Conservation (phyloP, 169 alveolate genomes). For the Eimeria acervulina region DNA sequence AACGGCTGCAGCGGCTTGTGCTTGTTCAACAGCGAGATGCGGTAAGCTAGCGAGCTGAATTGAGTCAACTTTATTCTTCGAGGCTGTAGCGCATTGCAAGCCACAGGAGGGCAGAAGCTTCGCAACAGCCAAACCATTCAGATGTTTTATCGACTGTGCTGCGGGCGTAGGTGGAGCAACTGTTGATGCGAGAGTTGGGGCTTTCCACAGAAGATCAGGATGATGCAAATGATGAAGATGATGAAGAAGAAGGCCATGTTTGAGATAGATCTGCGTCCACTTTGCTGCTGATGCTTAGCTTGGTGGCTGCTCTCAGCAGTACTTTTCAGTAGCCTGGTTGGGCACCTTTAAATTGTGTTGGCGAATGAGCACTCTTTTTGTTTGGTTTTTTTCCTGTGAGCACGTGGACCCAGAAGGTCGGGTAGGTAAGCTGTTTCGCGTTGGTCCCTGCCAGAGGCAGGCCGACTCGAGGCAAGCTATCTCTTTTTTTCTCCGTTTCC, state of each 20-base stretch:
- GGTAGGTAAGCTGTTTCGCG: background rate
- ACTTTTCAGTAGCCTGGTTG: background rate
- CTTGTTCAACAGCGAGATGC: conserved; percentile 75
- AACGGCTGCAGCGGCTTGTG: conserved; percentile 74
- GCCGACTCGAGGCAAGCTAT: background rate
- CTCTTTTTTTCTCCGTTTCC: background rate
- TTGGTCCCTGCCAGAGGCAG: background rate
- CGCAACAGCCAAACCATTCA: background rate
- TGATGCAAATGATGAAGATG: conserved; percentile 66
- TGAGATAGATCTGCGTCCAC: background rate
- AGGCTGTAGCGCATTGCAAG: background rate
- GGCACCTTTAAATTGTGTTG: background rate
- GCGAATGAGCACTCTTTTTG: background rate
- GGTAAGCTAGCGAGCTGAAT: background rate
- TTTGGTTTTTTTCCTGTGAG: background rate
- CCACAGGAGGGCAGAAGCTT: background rate
- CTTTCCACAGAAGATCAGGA: conserved; percentile 60
- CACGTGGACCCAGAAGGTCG: background rate
- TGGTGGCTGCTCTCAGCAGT: background rate
- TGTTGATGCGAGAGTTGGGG: conserved; percentile 70
- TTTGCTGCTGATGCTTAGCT: background rate
- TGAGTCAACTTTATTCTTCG: background rate
- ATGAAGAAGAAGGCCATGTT: conserved; percentile 48
- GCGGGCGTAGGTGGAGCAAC: conserved; percentile 56
- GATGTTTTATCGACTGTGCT: background rate